Evolutionary conservation across 2,329 filamentous ascomycete species (phyloP), one percentile per base, ranked within the genome.

Genomic region (Colletotrichum coccodes): DNA sequence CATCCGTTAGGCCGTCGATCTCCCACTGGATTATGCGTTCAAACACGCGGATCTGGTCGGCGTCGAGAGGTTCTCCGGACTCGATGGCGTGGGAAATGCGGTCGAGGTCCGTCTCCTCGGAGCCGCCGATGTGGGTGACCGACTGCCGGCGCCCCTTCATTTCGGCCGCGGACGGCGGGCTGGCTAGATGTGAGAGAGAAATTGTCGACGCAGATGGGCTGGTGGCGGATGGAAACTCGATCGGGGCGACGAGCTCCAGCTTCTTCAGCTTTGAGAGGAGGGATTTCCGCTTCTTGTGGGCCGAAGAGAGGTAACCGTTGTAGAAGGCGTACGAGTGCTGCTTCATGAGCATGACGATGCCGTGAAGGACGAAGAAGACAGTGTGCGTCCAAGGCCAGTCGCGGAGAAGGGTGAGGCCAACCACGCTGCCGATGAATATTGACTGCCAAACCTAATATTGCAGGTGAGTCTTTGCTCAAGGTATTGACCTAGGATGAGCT

Each of bases 361-460:
- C 89, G 75, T 95, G 92, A 21, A 95, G 81, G 11, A 93, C 89
- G 58, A 93, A 92, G 77, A 92, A 94, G 21, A 94, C 90, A 2
- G 91, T 93, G 74, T 94, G 92, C 16, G 92, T 93, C 93, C 93
- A 95, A 1, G 92, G 91, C 93, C 92, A 95, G 58, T 94, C 88
- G 5, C 92, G 86, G 75, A 90, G 86, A 57, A 92, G 85, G 0
- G 92, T 91, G 81, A 92, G 88, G 59, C 86, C 87, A 6, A 94
- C 81, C 4, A 91, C 86, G 9, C 83, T 83, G 4, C 81, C 84
- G 12, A 94, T 85, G 73, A 91, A 94, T 16, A 83, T 70, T 0
- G 84, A 82, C 80, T 95, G 91, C 92, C 92, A 95, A 1, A 91
- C 71, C 87, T 89, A 54, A 26, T 6, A 54, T n/a, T 14, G 6